Base-by-base conservation (phyloP, 2,329 filamentous ascomycete species). In the Penicillium sp. region DNA sequence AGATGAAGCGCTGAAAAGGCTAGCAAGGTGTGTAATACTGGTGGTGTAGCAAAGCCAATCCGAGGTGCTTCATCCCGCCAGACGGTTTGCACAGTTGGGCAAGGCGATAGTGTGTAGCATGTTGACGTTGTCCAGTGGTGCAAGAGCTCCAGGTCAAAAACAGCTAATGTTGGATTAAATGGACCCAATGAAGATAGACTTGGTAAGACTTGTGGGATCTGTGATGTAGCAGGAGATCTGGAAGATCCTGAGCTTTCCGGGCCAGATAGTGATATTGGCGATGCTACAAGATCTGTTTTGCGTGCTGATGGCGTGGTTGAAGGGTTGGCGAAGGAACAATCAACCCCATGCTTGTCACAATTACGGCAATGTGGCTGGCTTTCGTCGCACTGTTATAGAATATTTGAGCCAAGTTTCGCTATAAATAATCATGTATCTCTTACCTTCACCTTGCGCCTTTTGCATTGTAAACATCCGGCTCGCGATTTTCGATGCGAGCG, bases 61-160 rank as follows among this genome's bases (percentile, higher is more conserved):
- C 75, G 72, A 10, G 80, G 76, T 3, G 78, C 74, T 48, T 76
- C 76, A 7, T 78, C 69, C 7, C 75, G 74, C 76, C 78, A 82
- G 29, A 81, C 72, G 32, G 73, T 70, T 38, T 76, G 75, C 3
- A 80, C 57, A 7, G 67, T 59, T 0, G 74, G 68, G 35, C 78
- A 73, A 7, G 67, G 68, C 4, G 75, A 74, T 3, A 83, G 65
- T 0, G 79, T 81, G n/a, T 72, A 68, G 47, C 74, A 75, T 0
- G 81, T 83, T 9, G 74, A 76, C 0, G 75, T 78, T 41, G 74
- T 76, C 58, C 75, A 83, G 65, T 83, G 79, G 61, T 83, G 79
- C 7, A 84, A 69, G 1, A 84, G 73, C 58, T 83, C 79, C 8
- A 82, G 70, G 42, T 82, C 78, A 10, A 74, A 61, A 1, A 79